Evolutionary conservation across 129 eudicot genomes (phyloP).

Genomic region (Escallonia rubra): DNA sequence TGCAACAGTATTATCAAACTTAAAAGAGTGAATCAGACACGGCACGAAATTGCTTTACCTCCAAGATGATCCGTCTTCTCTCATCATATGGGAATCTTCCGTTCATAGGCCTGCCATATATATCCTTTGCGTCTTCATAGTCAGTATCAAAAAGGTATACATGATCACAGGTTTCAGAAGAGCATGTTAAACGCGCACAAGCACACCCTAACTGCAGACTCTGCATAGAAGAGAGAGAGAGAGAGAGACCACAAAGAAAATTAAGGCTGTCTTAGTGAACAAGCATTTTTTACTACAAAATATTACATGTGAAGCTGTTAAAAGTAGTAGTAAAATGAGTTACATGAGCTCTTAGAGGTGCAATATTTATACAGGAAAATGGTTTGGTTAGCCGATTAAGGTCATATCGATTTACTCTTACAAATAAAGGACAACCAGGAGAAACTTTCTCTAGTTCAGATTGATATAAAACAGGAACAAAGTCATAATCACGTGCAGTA

Average conservation of each 20-base stretch:
- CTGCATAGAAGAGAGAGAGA: slow-evolving; percentile 24
- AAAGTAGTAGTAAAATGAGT: no score
- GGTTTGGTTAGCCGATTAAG: no score
- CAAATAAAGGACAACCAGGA: no score
- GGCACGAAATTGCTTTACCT: slow-evolving; percentile 34
- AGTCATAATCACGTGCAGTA: slow-evolving; percentile 8
- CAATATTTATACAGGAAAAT: no score
- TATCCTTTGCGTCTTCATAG: slow-evolving; percentile 93
- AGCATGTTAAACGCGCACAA: slow-evolving; percentile 58
- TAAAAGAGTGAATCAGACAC: background rate
- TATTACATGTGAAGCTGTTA: no score
- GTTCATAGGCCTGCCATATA: slow-evolving; percentile 70
- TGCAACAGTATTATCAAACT: background rate
- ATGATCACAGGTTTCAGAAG: slow-evolving; percentile 75
- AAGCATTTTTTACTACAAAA: no score
- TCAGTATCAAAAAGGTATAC: slow-evolving; percentile 94
- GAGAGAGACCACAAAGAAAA: no score
- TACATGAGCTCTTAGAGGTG: no score
- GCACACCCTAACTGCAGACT: slow-evolving; percentile 84
- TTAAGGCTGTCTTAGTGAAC: no score
- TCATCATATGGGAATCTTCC: slow-evolving; percentile 94
- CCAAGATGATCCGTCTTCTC: slow-evolving; percentile 73
- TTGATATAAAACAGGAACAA: no score
- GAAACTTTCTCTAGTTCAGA: no score
- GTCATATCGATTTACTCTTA: no score